Evolutionary conservation across 2,329 filamentous ascomycete genomes (phyloP).

Genomic region (Calonectria pseudoreteaudii): DNA sequence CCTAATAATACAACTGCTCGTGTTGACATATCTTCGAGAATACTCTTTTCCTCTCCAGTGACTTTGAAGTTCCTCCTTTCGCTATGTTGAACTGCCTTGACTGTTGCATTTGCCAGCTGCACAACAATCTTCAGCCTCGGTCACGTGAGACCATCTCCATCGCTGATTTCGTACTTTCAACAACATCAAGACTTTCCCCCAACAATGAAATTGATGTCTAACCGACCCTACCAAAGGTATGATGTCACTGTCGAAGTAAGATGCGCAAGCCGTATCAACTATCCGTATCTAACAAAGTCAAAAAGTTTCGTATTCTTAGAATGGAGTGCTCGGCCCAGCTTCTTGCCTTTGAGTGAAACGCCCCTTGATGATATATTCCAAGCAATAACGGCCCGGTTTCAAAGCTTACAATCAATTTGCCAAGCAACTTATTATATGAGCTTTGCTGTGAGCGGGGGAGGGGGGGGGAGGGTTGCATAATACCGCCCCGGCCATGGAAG

Average conservation of each 20-base stretch:
- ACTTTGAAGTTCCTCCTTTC: no score
- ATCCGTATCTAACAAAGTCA: neutral
- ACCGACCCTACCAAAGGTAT: neutral
- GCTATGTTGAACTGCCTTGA: no score
- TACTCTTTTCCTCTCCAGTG: neutral
- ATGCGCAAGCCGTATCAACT: neutral
- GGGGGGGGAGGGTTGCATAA: neutral
- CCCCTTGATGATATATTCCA: neutral
- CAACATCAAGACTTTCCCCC: no score
- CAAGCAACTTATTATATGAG: neutral
- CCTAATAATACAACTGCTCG: slow-evolving; percentile 56
- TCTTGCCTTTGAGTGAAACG: neutral
- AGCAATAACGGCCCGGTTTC: neutral
- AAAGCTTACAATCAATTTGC: neutral
- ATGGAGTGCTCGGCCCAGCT: neutral
- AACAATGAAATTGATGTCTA: neutral
- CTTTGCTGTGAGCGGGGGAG: neutral
- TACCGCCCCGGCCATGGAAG: neutral
- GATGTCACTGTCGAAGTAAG: neutral
- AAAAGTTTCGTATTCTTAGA: neutral
- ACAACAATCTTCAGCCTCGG: no score
- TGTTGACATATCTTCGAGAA: slow-evolving; percentile 39
- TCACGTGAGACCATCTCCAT: neutral
- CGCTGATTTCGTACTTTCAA: no score
- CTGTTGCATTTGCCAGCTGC: neutral